Conservation (phyloP, 2,329 filamentous ascomycete genomes). For the Dothistroma septosporum region DNA sequence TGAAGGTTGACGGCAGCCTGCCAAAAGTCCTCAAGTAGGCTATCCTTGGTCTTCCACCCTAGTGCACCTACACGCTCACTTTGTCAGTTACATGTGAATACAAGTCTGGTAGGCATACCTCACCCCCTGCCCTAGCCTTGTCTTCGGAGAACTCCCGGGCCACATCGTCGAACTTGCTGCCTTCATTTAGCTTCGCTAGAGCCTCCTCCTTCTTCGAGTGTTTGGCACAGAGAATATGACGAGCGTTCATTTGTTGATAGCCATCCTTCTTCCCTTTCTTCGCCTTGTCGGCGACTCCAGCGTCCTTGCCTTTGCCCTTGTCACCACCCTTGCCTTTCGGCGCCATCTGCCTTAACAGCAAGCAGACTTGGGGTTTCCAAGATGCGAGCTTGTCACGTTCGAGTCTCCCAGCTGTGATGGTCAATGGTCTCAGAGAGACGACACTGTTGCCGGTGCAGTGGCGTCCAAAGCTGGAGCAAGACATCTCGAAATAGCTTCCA, state of each 20-base stretch:
- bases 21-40: slow-evolving; percentile 65
- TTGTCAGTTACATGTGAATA: neutral
- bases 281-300: slow-evolving; percentile 19
- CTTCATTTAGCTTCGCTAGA: slow-evolving; percentile 61
- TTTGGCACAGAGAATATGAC: slow-evolving; percentile 74
- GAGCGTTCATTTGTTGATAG: slow-evolving; percentile 64
- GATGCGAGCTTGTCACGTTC: neutral
- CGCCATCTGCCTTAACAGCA: slow-evolving; percentile 23
- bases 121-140: slow-evolving; percentile 57
- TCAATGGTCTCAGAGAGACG: no score
- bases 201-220: slow-evolving; percentile 75
- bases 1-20: slow-evolving; percentile 67
- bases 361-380: neutral
- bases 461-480: no score
- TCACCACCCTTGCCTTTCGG: slow-evolving; percentile 32
- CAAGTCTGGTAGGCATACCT: neutral
- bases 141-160: slow-evolving; percentile 71
- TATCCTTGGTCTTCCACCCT: slow-evolving; percentile 65
- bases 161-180: slow-evolving; percentile 70
- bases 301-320: slow-evolving; percentile 25
- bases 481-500: no score
- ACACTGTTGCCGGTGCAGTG: no score
- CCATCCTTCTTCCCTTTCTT: slow-evolving; percentile 50
- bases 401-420: neutral
- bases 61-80: slow-evolving; percentile 49